phyloP scores from a whole-genome alignment of 108 stramenopile genomes.

The Skeletonema menzelii region DNA sequence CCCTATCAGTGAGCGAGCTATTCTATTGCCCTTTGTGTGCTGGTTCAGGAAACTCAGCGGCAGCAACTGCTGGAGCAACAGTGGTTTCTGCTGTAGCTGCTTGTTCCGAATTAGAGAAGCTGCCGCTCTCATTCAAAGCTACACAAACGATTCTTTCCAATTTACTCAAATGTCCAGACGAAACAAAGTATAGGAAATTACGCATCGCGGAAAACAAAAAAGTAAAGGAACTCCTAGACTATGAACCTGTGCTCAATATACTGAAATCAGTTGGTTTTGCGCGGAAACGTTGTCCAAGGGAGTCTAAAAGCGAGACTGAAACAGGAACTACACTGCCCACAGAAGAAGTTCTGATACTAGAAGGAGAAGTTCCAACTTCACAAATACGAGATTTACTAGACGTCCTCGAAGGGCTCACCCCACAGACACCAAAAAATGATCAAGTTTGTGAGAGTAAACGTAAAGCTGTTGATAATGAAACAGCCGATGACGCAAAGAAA shows the following conservation, averaged over 20 bases:
- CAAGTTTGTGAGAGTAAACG: not conserved
- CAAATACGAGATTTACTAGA: constrained; percentile 14
- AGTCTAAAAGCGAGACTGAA: not conserved
- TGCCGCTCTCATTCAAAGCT: constrained; percentile 18
- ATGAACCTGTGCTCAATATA: constrained; percentile 23
- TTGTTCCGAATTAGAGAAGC: constrained; percentile 15
- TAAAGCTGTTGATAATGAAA: not conserved
- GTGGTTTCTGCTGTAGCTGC: constrained; percentile 17
- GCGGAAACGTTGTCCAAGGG: not conserved
- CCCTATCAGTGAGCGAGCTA: constrained; percentile 17
- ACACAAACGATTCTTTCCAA: constrained; percentile 12
- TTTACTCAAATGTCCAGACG: constrained; percentile 10
- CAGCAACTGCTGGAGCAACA: constrained; percentile 22
- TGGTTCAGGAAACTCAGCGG: constrained; percentile 21
- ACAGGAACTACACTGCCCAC: constrained; percentile 1
- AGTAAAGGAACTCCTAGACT: constrained; percentile 18
- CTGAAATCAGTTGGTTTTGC: constrained; percentile 17
- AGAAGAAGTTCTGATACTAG: constrained; percentile 21
- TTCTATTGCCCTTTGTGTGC: constrained; percentile 37
- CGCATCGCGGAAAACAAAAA: constrained; percentile 15
- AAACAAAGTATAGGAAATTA: constrained; percentile 10
- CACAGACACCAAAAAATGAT: not conserved
- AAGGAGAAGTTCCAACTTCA: constrained; percentile 7
- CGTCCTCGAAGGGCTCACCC: constrained; percentile 10
- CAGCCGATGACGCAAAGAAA: not conserved